A percentile compares a stretch with the other conserved stretches of the same genome.
phyloP scores from a whole-genome alignment of 2,329 filamentous ascomycete genomes.

The Fusarium nanum region DNA sequence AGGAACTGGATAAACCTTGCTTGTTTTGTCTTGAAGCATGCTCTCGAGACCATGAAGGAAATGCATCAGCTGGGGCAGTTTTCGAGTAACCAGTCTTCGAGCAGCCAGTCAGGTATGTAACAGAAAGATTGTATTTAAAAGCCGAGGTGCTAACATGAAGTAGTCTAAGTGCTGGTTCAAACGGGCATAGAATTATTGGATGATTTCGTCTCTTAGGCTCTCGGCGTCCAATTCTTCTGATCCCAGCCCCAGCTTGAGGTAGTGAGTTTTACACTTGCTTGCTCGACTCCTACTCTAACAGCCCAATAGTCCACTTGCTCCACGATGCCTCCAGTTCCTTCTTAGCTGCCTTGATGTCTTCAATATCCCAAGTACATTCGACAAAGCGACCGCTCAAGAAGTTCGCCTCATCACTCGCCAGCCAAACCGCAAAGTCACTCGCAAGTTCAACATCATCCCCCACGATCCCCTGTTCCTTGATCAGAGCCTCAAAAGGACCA shows the following conservation, averaged over 20 bases:
- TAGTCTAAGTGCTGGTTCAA: background rate
- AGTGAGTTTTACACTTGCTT: background rate
- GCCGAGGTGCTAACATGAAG: background rate
- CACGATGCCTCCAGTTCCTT: slow-evolving; percentile 48
- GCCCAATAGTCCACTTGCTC: slow-evolving; percentile 37
- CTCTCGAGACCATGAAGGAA: background rate
- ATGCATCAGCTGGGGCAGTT: background rate
- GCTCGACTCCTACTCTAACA: slow-evolving; percentile 6
- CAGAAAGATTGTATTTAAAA: background rate
- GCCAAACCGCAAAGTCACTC: slow-evolving; percentile 58
- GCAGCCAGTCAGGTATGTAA: background rate
- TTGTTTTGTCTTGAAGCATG: slow-evolving; percentile 8
- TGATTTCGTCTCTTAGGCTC: background rate
- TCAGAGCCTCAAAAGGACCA: slow-evolving; percentile 9
- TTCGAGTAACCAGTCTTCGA: background rate
- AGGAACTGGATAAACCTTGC: background rate
- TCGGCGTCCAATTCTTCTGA: background rate
- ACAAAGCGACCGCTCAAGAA: slow-evolving; percentile 61
- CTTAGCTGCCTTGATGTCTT: slow-evolving; percentile 57
- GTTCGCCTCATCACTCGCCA: slow-evolving; percentile 56
- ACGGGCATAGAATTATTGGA: background rate
- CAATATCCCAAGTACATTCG: slow-evolving; percentile 64
- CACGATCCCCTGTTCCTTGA: slow-evolving; percentile 23
- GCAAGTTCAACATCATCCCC: slow-evolving; percentile 50
- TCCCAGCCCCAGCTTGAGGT: background rate